These are phyloP conservation scores for Anthostomella pinea DNA, from an alignment of 2,329 filamentous ascomycete species.

Conservation along the genomic window DNA sequence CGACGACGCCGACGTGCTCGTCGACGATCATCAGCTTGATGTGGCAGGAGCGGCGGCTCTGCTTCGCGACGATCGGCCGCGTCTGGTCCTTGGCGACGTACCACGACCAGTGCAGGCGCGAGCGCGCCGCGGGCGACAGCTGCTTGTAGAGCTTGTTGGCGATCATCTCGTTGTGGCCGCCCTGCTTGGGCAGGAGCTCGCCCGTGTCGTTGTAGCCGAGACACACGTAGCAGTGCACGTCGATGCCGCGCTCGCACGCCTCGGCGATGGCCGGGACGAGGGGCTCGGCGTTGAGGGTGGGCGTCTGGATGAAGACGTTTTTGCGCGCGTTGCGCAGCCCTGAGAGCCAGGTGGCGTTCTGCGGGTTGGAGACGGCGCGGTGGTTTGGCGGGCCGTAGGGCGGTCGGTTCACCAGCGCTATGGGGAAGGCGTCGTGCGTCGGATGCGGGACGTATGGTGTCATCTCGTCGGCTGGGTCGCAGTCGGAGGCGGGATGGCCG, in stretches of 20 bases:
- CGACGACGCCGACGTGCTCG: slow-evolving; percentile 64
- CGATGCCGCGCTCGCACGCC: slow-evolving; percentile 64
- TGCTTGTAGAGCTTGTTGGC: slow-evolving; percentile 56
- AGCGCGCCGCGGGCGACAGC: slow-evolving; percentile 47
- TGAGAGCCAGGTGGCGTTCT: slow-evolving; percentile 74
- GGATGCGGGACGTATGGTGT: slow-evolving; percentile 62
- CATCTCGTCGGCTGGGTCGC: slow-evolving; percentile 53
- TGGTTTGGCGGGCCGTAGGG: slow-evolving; percentile 65
- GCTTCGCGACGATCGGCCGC: slow-evolving; percentile 61
- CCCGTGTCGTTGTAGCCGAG: slow-evolving; percentile 79
- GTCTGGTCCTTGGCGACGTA: slow-evolving; percentile 75
- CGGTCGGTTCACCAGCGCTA: slow-evolving; percentile 67
- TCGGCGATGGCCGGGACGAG: slow-evolving; percentile 61
- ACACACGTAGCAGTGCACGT: slow-evolving; percentile 69
- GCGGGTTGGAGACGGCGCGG: slow-evolving; percentile 60
- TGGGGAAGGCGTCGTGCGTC: slow-evolving; percentile 57
- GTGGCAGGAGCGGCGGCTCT: slow-evolving; percentile 68
- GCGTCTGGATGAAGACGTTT: slow-evolving; percentile 74
- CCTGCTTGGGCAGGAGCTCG: slow-evolving; percentile 72
- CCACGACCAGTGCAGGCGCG: slow-evolving; percentile 59
- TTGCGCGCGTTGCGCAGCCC: slow-evolving; percentile 61
- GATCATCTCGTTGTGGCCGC: slow-evolving; percentile 72
- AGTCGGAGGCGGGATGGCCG: slow-evolving; percentile 48
- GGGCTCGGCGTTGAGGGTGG: slow-evolving; percentile 70
- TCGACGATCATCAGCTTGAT: slow-evolving; percentile 77